Percentiles rank a stretch among this genome's conserved stretches.
phyloP scores from a whole-genome alignment of 2,329 filamentous ascomycete genomes.

The Coniochaeta hoffmannii region DNA sequence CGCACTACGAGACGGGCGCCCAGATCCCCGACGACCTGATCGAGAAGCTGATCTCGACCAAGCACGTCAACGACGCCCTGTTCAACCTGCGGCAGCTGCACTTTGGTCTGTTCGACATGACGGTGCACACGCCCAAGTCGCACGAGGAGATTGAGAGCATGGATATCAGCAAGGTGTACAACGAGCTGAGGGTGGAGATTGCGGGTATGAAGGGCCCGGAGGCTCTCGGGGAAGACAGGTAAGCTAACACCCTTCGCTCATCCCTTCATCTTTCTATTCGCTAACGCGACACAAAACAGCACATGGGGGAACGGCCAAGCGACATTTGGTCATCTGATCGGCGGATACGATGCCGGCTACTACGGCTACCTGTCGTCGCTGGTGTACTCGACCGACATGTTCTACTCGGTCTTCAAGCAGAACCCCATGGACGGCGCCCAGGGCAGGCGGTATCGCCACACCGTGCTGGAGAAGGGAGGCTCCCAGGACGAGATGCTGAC shows the following conservation, averaged over 20 bases:
- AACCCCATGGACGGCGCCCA: conserved; percentile 71
- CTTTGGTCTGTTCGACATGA: conserved; percentile 81
- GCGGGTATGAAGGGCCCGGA: conserved; percentile 69
- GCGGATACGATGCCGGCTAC: conserved; percentile 80
- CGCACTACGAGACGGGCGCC: conserved; percentile 64
- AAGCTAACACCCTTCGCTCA: conserved; percentile 13
- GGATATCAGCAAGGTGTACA: conserved; percentile 61
- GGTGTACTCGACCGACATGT: conserved; percentile 83
- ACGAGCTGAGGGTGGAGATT: conserved; percentile 64
- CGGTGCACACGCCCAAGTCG: conserved; percentile 62
- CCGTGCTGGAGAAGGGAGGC: conserved; percentile 70
- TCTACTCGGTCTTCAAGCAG: conserved; percentile 69
- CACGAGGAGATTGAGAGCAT: conserved; percentile 62
- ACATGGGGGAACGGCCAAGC: conserved; percentile 73
- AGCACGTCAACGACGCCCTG: conserved; percentile 73
- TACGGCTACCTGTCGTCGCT: conserved; percentile 69
- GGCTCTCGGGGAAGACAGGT: conserved; percentile 49
- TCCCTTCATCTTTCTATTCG: not conserved
- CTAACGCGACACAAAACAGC: conserved; percentile 24
- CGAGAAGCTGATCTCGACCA: conserved; percentile 65
- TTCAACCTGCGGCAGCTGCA: conserved; percentile 74
- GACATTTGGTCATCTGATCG: conserved; percentile 75
- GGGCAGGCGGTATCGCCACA: conserved; percentile 69
- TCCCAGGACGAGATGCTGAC: conserved; percentile 76
- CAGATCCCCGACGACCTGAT: conserved; percentile 70